Conservation (phyloP, 2,329 filamentous ascomycete species). For the Sporothrix variecibatus region DNA sequence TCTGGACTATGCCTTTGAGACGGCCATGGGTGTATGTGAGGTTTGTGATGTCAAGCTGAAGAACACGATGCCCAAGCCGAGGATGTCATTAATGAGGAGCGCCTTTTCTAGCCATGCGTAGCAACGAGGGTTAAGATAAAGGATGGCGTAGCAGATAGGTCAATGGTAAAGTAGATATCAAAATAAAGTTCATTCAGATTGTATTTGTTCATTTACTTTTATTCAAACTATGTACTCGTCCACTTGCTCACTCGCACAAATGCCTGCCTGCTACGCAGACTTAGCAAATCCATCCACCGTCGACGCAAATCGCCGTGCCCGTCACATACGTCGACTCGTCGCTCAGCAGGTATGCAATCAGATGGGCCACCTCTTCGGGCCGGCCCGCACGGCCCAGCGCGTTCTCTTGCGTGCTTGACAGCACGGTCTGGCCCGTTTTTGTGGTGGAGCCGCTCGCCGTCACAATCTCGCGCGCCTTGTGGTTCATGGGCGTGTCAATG, state of each 20-base stretch:
- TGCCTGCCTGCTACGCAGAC: not conserved
- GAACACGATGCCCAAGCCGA: conserved; percentile 34
- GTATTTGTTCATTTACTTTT: not conserved
- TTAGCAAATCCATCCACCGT: conserved; percentile 29
- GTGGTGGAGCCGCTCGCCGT: conserved; percentile 3
- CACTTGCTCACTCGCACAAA: not conserved
- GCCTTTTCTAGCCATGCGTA: conserved; percentile 21
- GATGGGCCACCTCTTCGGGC: conserved; percentile 28
- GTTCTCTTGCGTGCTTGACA: conserved; percentile 24
- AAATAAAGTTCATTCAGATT: not conserved
- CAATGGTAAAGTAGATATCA: not conserved
- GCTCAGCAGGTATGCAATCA: conserved; percentile 30
- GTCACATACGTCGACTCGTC: conserved; percentile 31
- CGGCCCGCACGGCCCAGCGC: conserved; percentile 26
- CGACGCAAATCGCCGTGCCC: conserved; percentile 29
- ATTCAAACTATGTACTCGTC: not conserved
- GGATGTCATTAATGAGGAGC: conserved; percentile 32
- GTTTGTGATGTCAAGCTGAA: conserved; percentile 32
- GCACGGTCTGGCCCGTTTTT: conserved; percentile 6
- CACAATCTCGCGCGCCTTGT: conserved; percentile 25
- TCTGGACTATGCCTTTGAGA: conserved; percentile 27
- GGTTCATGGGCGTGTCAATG: conserved; percentile 26
- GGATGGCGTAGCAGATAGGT: not conserved
- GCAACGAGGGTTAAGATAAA: not conserved
- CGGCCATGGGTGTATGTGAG: conserved; percentile 26